Evolutionary conservation across 1,139 yeast species (phyloP).

Genomic region (Taphrina flavorubra): DNA sequence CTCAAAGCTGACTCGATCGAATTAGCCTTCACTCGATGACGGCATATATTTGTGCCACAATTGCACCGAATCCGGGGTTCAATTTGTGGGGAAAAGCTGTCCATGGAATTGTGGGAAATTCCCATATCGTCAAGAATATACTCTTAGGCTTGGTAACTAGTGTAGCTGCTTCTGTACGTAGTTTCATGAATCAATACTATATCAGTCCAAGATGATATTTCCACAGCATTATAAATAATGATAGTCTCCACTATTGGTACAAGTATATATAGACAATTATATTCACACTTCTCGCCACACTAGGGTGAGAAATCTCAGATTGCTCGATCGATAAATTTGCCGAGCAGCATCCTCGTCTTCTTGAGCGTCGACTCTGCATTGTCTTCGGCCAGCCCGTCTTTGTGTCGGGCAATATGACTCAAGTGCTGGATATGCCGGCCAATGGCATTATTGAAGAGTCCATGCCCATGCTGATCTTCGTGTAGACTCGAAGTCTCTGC

Average conservation of each 20-base stretch:
- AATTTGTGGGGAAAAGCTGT: background rate
- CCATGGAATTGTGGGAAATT: no score
- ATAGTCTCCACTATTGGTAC: no score
- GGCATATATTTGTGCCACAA: background rate
- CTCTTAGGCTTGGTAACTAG: no score
- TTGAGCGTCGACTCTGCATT: conserved; percentile 40
- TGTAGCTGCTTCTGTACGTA: no score
- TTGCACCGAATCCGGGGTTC: background rate
- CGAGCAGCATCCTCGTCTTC: conserved; percentile 42
- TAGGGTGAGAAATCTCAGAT: background rate
- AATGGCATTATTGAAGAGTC: conserved; percentile 31
- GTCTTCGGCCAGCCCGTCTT: conserved; percentile 39
- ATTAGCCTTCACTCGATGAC: background rate
- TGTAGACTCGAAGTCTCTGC: conserved; percentile 29
- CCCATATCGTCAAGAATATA: no score
- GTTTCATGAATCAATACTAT: no score
- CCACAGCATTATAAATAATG: no score
- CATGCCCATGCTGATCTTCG: conserved; percentile 14
- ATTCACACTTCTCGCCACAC: background rate
- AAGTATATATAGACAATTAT: background rate
- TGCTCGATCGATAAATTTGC: conserved; percentile 39
- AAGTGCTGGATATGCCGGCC: conserved; percentile 40
- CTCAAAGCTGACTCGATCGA: no score
- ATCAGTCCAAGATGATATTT: no score
- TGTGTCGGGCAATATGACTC: conserved; percentile 36